phyloP scores from a whole-genome alignment of 108 stramenopile species.

The Bacterosira constricta region DNA sequence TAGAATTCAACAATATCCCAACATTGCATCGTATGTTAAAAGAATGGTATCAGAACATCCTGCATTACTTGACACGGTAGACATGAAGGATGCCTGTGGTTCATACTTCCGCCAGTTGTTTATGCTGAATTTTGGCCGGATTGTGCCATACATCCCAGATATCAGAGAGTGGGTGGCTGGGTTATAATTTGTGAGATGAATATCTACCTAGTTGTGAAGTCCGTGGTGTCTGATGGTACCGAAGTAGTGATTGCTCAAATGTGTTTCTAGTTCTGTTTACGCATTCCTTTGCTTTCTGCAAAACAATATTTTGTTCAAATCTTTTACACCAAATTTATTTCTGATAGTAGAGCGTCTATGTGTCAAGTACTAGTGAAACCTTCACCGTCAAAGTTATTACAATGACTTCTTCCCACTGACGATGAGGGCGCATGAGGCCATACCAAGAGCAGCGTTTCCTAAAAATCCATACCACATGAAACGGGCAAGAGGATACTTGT shows the following conservation, averaged over 20 bases:
- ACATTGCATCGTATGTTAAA: conserved; percentile 50
- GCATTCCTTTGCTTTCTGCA: no score
- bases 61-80: conserved; percentile 61
- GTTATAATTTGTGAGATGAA: conserved; percentile 19
- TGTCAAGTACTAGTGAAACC: no score
- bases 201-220: no score
- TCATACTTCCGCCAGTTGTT: conserved; percentile 83
- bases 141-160: conserved; percentile 65
- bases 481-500: conserved; percentile 33
- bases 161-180: conserved; percentile 42
- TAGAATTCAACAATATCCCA: conserved; percentile 45
- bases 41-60: conserved; percentile 47
- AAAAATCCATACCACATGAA: conserved; percentile 43
- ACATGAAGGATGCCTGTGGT: conserved; percentile 70
- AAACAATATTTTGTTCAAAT: no score
- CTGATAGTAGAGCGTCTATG: no score
- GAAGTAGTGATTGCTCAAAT: no score
- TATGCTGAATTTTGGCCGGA: conserved; percentile 78
- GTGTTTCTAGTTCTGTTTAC: no score
- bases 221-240: no score
- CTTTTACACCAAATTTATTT: no score
- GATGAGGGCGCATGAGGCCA: conserved; percentile 19
- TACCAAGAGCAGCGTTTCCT: conserved; percentile 26
- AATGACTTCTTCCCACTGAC: conserved; percentile 35
- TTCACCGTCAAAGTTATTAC: no score